Conservation (phyloP, 208 protist species). For the Acanthamoeba sp. region DNA sequence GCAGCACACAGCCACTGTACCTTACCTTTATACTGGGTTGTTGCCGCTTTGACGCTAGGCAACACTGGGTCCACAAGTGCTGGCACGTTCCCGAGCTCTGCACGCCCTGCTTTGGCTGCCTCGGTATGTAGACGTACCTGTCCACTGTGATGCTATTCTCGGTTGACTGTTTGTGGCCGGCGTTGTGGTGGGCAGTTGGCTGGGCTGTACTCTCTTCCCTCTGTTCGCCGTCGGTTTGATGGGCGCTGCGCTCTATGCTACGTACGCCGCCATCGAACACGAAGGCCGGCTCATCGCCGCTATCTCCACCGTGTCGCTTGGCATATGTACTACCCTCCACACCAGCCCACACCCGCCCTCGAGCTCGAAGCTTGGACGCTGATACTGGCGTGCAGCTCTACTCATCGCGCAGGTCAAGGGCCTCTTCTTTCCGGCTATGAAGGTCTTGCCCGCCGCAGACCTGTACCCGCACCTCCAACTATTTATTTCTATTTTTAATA, state of each 20-base stretch:
- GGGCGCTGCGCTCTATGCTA: background rate
- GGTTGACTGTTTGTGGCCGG: too few species aligned
- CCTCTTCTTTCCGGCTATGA: conserved; percentile 31
- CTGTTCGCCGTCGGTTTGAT: background rate
- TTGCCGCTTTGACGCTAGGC: too few species aligned
- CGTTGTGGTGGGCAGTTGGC: background rate
- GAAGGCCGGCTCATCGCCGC: conserved; percentile 17
- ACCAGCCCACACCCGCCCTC: too few species aligned
- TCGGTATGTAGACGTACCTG: too few species aligned
- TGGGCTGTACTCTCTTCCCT: conserved; percentile 6
- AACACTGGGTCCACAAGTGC: background rate
- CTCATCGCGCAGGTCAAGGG: background rate
- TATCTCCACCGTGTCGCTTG: conserved; percentile 29
- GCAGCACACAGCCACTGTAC: background rate
- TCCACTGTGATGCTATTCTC: too few species aligned
- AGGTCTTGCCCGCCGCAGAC: background rate
- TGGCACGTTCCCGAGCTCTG: background rate
- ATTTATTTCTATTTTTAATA: too few species aligned
- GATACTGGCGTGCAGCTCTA: background rate
- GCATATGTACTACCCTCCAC: background rate
- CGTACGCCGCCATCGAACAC: background rate
- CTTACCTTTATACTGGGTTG: too few species aligned
- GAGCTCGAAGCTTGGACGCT: too few species aligned
- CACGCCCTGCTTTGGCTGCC: conserved; percentile 10
- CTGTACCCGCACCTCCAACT: background rate